Conservation (phyloP, 176 grass and related monocot species). For the Eragrostis curvula region DNA sequence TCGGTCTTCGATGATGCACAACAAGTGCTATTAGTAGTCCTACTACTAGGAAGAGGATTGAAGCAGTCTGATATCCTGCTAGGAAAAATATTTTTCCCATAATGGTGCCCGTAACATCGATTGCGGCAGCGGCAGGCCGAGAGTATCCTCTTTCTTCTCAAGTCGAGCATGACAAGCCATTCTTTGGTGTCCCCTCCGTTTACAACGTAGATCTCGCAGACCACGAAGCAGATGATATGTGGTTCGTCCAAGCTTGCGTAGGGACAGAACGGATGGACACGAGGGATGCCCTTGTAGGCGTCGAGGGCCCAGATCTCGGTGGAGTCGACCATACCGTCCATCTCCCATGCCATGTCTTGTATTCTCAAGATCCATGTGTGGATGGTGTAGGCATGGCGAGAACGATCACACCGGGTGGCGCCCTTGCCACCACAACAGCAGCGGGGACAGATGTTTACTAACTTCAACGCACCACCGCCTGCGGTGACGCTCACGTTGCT, state of each 20-base stretch:
- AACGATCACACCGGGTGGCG: background rate
- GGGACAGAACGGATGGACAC: background rate
- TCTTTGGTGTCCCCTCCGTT: background rate
- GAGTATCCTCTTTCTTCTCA: background rate
- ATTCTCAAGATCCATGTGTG: background rate
- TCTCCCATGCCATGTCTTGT: background rate
- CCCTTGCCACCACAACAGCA: background rate
- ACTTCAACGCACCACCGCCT: background rate
- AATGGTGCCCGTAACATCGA: background rate
- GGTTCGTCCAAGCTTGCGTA: background rate
- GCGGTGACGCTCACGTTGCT: background rate
- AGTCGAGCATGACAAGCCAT: background rate
- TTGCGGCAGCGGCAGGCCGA: background rate
- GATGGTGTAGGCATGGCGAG: background rate
- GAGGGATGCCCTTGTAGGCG: background rate
- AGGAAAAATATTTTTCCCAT: background rate
- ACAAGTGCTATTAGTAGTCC: too few relatives aligned
- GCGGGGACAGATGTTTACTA: background rate
- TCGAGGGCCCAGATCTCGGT: background rate
- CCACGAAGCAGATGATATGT: background rate
- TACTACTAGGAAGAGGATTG: background rate
- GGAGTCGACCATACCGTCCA: background rate
- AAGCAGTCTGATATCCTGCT: background rate
- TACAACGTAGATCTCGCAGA: background rate
- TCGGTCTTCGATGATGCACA: background rate